Conservation (phyloP, 2,329 filamentous ascomycete species). For the Colletotrichum lindemuthianum region DNA sequence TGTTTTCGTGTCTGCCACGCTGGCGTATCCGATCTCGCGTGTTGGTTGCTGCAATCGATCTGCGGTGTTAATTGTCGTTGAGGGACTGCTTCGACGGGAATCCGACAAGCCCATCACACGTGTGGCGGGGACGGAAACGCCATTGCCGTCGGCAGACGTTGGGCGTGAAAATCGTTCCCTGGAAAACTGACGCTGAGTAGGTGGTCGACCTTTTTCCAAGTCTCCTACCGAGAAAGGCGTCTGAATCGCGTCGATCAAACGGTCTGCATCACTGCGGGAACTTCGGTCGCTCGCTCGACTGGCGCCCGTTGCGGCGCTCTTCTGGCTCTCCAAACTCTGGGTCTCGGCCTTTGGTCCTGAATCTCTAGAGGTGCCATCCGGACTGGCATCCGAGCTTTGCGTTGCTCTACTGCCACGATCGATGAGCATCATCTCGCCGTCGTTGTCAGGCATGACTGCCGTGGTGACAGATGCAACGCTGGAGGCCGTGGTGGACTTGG, state of each 20-base stretch:
- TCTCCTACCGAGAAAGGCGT: conserved; percentile 59
- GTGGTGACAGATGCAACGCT: conserved; percentile 46
- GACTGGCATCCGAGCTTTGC: conserved; percentile 5
- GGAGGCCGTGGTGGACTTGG: conserved; percentile 38
- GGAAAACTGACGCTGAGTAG: conserved; percentile 37
- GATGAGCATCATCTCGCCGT: conserved; percentile 71
- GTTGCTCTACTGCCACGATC: conserved; percentile 51
- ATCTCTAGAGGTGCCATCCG: background rate
- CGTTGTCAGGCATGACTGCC: conserved; percentile 43
- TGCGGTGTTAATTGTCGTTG: conserved; percentile 35
- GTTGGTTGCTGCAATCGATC: conserved; percentile 37
- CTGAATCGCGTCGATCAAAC: conserved; percentile 77
- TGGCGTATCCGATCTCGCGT: conserved; percentile 47
- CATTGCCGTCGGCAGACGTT: background rate
- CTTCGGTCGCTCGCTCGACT: conserved; percentile 59
- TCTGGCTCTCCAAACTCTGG: conserved; percentile 45
- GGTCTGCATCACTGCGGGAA: conserved; percentile 71
- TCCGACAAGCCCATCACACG: background rate
- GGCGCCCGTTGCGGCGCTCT: conserved; percentile 49
- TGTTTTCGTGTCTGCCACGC: conserved; percentile 55
- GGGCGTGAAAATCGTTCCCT: conserved; percentile 28
- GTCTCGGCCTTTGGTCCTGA: conserved; percentile 35
- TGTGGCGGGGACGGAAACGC: background rate
- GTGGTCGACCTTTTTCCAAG: conserved; percentile 4
- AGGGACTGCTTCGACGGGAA: conserved; percentile 28